These are phyloP conservation scores for Aspergillus sclerotiicarbonarius DNA, from an alignment of 495 filamentous ascomycete genomes.

Conservation along the genomic window DNA sequence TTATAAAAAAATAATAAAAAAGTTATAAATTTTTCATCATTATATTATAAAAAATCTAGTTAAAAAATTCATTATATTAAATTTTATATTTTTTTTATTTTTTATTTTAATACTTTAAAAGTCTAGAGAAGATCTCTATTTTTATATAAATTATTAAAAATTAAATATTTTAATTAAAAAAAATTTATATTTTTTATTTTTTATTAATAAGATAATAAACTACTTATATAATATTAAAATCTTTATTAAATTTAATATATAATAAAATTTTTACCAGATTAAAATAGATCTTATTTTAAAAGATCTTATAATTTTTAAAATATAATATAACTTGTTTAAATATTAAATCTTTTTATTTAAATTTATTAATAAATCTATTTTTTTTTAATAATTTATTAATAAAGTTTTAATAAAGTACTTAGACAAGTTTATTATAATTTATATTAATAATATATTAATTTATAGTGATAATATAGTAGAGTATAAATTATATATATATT, in stretches of 20 bases:
- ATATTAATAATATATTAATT: too few species aligned
- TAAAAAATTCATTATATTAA: neutral
- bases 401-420: too few species aligned
- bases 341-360: too few species aligned
- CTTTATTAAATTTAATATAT: neutral
- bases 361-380: too few species aligned
- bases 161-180: neutral
- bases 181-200: neutral
- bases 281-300: neutral
- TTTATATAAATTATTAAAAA: too few species aligned
- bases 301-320: too few species aligned
- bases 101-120: neutral
- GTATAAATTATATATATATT: too few species aligned
- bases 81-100: neutral
- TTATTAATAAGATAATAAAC: constrained; percentile 1
- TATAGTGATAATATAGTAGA: constrained; percentile 1
- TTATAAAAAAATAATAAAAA: neutral
- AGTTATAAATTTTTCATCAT: neutral
- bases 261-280: neutral
- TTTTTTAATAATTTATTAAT: too few species aligned
- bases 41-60: constrained; percentile 1
- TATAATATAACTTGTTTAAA: too few species aligned
- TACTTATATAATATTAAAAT: too few species aligned
- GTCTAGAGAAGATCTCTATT: too few species aligned
- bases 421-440: neutral